These are phyloP conservation scores for Friedmanniomyces endolithicus DNA, from an alignment of 495 filamentous ascomycete genomes.

Conservation along the genomic window DNA sequence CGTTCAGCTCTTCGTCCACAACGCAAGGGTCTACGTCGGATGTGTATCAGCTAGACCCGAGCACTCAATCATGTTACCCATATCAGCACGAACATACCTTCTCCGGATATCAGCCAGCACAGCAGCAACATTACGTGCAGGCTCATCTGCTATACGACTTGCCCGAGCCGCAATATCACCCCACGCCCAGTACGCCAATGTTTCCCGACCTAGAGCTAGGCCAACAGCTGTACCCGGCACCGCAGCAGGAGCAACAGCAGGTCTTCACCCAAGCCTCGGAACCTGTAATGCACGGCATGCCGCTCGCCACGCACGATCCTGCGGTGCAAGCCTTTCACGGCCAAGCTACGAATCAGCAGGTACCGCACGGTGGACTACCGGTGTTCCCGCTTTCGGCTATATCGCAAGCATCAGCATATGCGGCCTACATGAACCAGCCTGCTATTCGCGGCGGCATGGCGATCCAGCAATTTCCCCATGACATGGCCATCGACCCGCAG, in stretches of 20 bases:
- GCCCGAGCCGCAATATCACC: conserved; percentile 5
- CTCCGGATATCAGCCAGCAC: neutral
- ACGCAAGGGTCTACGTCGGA: neutral
- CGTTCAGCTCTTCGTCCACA: neutral
- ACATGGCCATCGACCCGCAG: too few relatives aligned
- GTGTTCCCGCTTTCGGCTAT: too few relatives aligned
- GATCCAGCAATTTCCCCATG: too few relatives aligned
- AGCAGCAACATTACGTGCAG: neutral
- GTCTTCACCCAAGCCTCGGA: neutral
- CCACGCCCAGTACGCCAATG: conserved; percentile 5
- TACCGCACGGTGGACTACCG: neutral
- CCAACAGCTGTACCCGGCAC: neutral
- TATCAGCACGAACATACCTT: neutral
- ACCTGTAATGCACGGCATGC: too few relatives aligned
- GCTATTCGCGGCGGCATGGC: too few relatives aligned
- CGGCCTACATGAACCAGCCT: too few relatives aligned
- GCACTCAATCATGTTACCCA: neutral
- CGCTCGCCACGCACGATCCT: too few relatives aligned
- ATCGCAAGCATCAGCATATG: too few relatives aligned
- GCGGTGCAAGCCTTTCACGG: neutral
- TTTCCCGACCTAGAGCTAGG: neutral
- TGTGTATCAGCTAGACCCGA: neutral
- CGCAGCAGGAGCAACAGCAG: neutral
- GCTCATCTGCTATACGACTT: neutral
- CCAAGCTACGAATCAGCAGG: neutral